Conservation (phyloP, 148 eudicot genomes). For the Arbutus unedo region DNA sequence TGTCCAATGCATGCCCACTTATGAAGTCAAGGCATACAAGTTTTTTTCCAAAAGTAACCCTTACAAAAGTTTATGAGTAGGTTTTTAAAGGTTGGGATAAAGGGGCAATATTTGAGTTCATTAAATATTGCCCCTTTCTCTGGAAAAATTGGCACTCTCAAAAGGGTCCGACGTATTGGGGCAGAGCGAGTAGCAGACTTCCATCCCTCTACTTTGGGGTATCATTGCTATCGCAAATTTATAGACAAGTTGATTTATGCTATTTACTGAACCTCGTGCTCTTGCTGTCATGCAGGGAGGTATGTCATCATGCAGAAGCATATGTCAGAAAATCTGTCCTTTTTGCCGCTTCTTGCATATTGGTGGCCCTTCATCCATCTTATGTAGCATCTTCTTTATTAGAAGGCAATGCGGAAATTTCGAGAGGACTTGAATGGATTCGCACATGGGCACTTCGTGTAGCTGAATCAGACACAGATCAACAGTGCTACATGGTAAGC, state of each 20-base stretch:
- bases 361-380: slow-evolving; percentile 84
- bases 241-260: background rate
- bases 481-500: slow-evolving; percentile 82
- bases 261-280: background rate
- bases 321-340: slow-evolving; percentile 83
- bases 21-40: background rate
- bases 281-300: slow-evolving; percentile 49
- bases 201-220: background rate
- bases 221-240: background rate
- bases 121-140: background rate
- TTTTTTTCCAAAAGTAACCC: background rate
- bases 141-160: background rate
- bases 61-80: background rate
- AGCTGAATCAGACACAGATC: slow-evolving; percentile 80
- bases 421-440: slow-evolving; percentile 88
- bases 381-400: slow-evolving; percentile 73
- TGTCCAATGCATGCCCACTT: background rate
- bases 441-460: slow-evolving; percentile 81
- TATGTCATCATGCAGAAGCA: slow-evolving; percentile 78
- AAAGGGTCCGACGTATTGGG: background rate
- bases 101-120: background rate
- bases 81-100: background rate
- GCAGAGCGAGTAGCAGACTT: background rate
- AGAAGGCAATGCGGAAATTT: slow-evolving; percentile 64
- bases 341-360: slow-evolving; percentile 79